phyloP scores from a whole-genome alignment of 176 grass and related monocot genomes.

The Panicum miliaceum region DNA sequence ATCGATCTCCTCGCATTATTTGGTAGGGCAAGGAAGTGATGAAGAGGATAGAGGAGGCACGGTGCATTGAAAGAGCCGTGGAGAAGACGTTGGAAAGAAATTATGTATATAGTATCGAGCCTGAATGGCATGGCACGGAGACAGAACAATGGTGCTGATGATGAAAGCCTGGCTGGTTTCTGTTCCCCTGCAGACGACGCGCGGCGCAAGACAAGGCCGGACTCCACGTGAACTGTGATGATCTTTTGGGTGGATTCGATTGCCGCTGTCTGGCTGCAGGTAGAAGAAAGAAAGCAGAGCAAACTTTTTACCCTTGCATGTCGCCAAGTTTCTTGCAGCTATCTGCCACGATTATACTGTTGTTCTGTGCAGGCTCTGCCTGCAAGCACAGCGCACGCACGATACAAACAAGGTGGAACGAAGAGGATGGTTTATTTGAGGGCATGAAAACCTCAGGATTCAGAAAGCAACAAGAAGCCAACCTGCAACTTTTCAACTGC shows the following conservation, averaged over 20 bases:
- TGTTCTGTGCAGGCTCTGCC: neutral
- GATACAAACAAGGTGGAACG: neutral
- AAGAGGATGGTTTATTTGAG: neutral
- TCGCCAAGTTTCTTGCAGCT: neutral
- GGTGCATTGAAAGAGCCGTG: neutral
- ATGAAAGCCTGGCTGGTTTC: constrained; percentile 25
- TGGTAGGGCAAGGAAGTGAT: neutral
- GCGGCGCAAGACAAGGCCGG: constrained; percentile 53
- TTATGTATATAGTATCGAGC: neutral
- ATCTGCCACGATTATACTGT: constrained; percentile 28
- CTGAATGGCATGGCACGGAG: neutral
- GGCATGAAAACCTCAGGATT: neutral
- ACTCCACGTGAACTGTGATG: constrained; percentile 34
- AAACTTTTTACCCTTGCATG: neutral
- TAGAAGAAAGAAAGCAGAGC: constrained; percentile 8
- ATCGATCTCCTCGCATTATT: constrained; percentile 17
- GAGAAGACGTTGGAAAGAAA: constrained; percentile 1
- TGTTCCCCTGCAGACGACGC: constrained; percentile 29
- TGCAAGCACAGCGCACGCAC: neutral
- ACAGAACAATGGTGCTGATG: constrained; percentile 17
- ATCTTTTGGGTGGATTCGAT: constrained; percentile 38
- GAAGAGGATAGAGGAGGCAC: neutral
- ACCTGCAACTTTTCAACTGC: constrained; percentile 17
- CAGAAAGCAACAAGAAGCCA: constrained; percentile 5
- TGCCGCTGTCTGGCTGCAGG: neutral